phyloP scores from a whole-genome alignment of 768 basidiomycete species.

The Podaxis pistillaris region DNA sequence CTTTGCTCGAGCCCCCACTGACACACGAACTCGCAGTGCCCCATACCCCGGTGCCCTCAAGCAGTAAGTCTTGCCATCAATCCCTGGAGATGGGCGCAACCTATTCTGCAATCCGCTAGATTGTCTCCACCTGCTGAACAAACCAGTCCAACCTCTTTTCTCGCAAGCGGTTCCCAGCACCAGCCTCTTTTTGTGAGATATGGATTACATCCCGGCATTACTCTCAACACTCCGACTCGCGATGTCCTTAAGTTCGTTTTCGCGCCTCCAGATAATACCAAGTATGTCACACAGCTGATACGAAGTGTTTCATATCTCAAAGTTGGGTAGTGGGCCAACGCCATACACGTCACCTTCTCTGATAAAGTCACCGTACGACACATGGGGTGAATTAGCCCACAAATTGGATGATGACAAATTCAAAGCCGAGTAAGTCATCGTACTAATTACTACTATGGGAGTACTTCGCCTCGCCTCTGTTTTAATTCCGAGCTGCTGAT shows the following conservation, averaged over 20 bases:
- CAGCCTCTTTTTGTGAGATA: slow-evolving; percentile 44
- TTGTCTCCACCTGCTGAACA: slow-evolving; percentile 25
- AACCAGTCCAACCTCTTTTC: slow-evolving; percentile 18
- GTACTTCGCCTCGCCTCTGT: slow-evolving; percentile 11
- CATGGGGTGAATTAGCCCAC: slow-evolving; percentile 75
- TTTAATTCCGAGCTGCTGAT: background rate
- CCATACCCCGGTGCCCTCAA: slow-evolving; percentile 37
- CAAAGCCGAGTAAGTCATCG: slow-evolving; percentile 75
- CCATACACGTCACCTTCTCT: slow-evolving; percentile 31
- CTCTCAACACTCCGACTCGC: slow-evolving; percentile 57
- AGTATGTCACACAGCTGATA: slow-evolving; percentile 33
- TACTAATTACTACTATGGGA: slow-evolving; percentile 25
- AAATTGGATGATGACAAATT: slow-evolving; percentile 72
- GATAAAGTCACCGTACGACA: slow-evolving; percentile 50
- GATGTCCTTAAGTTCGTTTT: slow-evolving; percentile 73
- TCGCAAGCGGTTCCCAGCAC: slow-evolving; percentile 23
- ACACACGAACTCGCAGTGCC: slow-evolving; percentile 24
- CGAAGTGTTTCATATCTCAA: slow-evolving; percentile 13
- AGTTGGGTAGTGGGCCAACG: slow-evolving; percentile 35
- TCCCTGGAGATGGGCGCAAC: background rate
- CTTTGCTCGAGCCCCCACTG: slow-evolving; percentile 18
- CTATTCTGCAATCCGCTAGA: slow-evolving; percentile 16
- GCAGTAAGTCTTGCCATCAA: slow-evolving; percentile 29
- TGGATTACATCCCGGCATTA: slow-evolving; percentile 51
- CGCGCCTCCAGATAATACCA: slow-evolving; percentile 63